A percentile compares a stretch with the other conserved stretches of the same genome.
phyloP scores from a whole-genome alignment of 2,329 filamentous ascomycete genomes.

The Fusarium albosuccineum region DNA sequence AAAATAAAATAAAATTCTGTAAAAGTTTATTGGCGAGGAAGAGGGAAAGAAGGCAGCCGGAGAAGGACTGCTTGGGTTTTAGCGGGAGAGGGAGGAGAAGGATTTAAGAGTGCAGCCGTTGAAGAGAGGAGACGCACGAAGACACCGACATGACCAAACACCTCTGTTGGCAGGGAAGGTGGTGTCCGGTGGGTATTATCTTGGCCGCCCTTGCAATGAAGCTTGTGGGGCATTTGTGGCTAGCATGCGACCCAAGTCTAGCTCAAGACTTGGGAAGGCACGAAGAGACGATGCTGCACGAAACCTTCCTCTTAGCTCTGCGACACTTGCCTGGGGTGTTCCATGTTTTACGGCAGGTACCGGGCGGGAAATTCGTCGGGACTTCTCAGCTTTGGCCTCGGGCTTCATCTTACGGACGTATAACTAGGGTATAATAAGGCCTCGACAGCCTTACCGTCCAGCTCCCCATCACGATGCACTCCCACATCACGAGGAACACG shows the following conservation, averaged over 20 bases:
- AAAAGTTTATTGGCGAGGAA: neutral
- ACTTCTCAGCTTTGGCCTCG: constrained; percentile 3
- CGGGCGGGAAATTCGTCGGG: neutral
- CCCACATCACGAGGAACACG: constrained; percentile 11
- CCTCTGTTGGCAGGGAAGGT: constrained; percentile 1
- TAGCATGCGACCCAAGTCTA: no score
- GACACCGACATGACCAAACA: constrained; percentile 18
- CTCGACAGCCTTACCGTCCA: neutral
- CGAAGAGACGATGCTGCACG: constrained; percentile 10
- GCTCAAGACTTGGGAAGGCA: neutral
- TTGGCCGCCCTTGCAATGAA: no score
- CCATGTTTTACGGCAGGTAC: constrained; percentile 3
- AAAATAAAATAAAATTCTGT: constrained; percentile 9
- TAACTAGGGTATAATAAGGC: neutral
- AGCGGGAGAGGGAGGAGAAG: constrained; percentile 34
- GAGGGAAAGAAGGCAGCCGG: constrained; percentile 14
- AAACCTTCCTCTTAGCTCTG: constrained; percentile 9
- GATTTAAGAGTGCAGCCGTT: constrained; percentile 33
- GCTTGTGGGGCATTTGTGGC: no score
- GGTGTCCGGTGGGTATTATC: neutral
- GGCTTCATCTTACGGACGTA: neutral
- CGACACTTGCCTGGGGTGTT: constrained; percentile 13
- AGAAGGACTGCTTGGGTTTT: constrained; percentile 7
- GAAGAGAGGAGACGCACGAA: constrained; percentile 13
- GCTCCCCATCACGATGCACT: constrained; percentile 5